Evolutionary conservation across 768 basidiomycete genomes (phyloP).

Genomic region (Mycena metata): DNA sequence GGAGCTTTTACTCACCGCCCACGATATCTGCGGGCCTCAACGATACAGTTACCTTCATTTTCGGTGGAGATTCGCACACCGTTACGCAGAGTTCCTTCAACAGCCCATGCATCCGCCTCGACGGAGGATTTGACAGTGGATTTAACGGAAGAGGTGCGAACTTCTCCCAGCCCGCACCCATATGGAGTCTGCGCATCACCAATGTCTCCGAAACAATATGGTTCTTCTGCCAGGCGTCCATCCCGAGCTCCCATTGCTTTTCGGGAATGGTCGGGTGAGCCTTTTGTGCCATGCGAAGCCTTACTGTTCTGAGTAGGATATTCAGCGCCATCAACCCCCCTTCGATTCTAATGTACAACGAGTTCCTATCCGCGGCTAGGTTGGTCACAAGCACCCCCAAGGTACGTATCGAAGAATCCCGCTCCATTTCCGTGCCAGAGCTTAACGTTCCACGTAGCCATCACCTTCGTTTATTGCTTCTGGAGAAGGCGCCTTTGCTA

Average conservation of each 20-base stretch:
- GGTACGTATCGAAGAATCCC: conserved; percentile 38
- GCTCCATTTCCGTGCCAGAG: background rate
- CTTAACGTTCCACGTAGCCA: conserved; percentile 39
- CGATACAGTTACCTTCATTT: conserved; percentile 56
- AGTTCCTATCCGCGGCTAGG: conserved; percentile 47
- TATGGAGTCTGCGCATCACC: conserved; percentile 54
- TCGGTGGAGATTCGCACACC: conserved; percentile 54
- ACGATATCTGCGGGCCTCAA: conserved; percentile 47
- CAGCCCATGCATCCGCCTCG: conserved; percentile 54
- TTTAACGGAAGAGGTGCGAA: conserved; percentile 43
- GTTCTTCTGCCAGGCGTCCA: conserved; percentile 54
- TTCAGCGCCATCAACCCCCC: conserved; percentile 55
- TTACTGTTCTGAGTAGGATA: background rate
- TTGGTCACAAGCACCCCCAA: conserved; percentile 42
- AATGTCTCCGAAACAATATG: conserved; percentile 51
- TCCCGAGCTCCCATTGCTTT: conserved; percentile 53
- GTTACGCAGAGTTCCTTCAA: conserved; percentile 55
- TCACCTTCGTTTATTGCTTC: conserved; percentile 42
- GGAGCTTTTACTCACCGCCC: conserved; percentile 56
- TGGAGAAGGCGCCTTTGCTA: conserved; percentile 53
- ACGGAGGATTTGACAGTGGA: conserved; percentile 58
- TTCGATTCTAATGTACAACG: conserved; percentile 41
- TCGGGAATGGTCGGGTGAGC: conserved; percentile 58
- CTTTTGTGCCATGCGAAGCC: background rate
- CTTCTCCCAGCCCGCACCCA: conserved; percentile 34